These are phyloP conservation scores for Piromyces sp. DNA, from an alignment of 192 early-diverging fungal genomes.

Conservation along the genomic window DNA sequence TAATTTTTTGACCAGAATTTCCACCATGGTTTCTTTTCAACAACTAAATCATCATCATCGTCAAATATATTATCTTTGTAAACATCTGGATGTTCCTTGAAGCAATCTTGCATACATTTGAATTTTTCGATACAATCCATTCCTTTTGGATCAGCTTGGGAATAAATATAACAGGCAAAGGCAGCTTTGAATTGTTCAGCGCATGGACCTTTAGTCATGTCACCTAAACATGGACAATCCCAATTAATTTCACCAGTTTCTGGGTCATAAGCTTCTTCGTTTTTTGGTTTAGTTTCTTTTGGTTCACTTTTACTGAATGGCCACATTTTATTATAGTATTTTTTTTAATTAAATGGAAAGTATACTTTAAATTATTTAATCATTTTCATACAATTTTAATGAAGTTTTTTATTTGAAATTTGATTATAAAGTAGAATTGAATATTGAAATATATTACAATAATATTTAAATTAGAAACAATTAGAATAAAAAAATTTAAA, in stretches of 20 bases:
- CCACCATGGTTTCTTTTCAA: background rate
- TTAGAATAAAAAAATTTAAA: no score
- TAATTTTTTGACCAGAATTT: background rate
- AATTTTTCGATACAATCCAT: constrained; percentile 88
- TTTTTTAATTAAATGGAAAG: no score
- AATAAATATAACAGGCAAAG: constrained; percentile 94
- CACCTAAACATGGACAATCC: constrained; percentile 73
- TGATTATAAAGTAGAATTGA: no score
- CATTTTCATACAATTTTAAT: no score
- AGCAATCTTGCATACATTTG: constrained; percentile 85
- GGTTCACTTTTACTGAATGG: background rate
- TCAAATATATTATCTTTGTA: background rate
- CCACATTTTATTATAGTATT: background rate
- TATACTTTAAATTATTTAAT: no score
- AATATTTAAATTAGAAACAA: no score
- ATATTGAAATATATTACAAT: no score
- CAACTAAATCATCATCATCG: background rate
- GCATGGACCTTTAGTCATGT: constrained; percentile 92
- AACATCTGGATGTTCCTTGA: constrained; percentile 12
- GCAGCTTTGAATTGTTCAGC: constrained; percentile 90
- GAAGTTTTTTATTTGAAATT: no score
- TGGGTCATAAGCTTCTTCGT: constrained; percentile 4
- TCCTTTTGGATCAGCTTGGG: constrained; percentile 86
- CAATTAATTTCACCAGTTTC: constrained; percentile 26
- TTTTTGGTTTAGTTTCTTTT: background rate